phyloP scores from a whole-genome alignment of 352 stramenopile species.

The Pythium grandisporangium region DNA sequence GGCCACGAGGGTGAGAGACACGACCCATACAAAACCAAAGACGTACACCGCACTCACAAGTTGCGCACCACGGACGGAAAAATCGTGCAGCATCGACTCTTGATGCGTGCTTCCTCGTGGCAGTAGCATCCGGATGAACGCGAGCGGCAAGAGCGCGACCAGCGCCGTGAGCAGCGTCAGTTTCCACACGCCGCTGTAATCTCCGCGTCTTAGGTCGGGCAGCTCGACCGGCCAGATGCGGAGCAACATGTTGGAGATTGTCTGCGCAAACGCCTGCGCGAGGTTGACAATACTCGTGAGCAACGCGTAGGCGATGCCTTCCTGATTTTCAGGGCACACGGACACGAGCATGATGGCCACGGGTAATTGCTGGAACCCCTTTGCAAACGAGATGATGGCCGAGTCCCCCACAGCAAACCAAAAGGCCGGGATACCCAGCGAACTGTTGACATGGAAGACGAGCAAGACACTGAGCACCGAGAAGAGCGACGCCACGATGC shows the following conservation, averaged over 20 bases:
- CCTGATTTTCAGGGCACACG: slow-evolving; percentile 63
- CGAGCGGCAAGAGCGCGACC: slow-evolving; percentile 42
- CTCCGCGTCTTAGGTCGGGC: slow-evolving; percentile 30
- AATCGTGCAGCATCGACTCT: slow-evolving; percentile 37
- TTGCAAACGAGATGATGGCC: slow-evolving; percentile 57
- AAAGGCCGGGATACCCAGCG: slow-evolving; percentile 45
- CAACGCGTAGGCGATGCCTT: slow-evolving; percentile 67
- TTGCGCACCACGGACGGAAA: slow-evolving; percentile 23
- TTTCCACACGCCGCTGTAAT: slow-evolving; percentile 73
- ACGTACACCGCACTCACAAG: slow-evolving; percentile 33
- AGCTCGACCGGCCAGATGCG: slow-evolving; percentile 66
- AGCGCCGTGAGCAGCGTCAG: slow-evolving; percentile 55
- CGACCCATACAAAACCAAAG: slow-evolving; percentile 58
- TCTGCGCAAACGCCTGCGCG: slow-evolving; percentile 53
- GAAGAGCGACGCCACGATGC: slow-evolving; percentile 44
- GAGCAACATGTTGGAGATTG: slow-evolving; percentile 72
- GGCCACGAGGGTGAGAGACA: slow-evolving; percentile 48
- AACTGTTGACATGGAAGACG: slow-evolving; percentile 53
- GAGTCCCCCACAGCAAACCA: slow-evolving; percentile 72
- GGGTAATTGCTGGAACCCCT: slow-evolving; percentile 71
- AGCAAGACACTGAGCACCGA: slow-evolving; percentile 67
- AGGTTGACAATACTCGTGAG: slow-evolving; percentile 74
- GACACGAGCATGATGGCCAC: slow-evolving; percentile 69
- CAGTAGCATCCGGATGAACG: slow-evolving; percentile 37
- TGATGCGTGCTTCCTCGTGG: slow-evolving; percentile 38